These are phyloP conservation scores for Phytophthora vignae DNA, from an alignment of 352 stramenopile genomes.

Conservation along the genomic window DNA sequence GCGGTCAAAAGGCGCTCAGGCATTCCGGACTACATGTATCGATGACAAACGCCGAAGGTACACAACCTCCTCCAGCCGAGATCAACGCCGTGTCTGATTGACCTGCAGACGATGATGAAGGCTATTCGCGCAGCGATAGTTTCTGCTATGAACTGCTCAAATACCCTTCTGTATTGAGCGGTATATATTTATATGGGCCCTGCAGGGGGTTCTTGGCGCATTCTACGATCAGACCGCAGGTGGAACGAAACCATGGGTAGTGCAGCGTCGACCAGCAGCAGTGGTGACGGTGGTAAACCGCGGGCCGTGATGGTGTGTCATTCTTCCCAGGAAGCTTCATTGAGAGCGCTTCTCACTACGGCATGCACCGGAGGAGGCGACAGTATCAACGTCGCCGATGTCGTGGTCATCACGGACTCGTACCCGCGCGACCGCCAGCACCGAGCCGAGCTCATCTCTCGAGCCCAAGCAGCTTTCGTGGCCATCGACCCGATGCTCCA, in stretches of 20 bases:
- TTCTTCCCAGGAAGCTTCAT: slow-evolving; percentile 20
- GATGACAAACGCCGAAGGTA: too few species aligned
- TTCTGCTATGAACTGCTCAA: background rate
- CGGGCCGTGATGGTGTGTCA: slow-evolving; percentile 30
- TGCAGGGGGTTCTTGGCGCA: background rate
- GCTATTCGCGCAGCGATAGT: background rate
- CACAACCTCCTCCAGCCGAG: too few species aligned
- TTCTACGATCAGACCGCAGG: background rate
- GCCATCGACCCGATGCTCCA: slow-evolving; percentile 53
- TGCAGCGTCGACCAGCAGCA: slow-evolving; percentile 22
- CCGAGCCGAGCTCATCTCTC: slow-evolving; percentile 37
- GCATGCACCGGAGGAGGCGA: background rate
- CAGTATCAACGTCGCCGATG: slow-evolving; percentile 7
- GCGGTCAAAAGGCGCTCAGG: too few species aligned
- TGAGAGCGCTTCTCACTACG: slow-evolving; percentile 10
- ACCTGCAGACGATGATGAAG: too few species aligned
- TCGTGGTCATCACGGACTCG: slow-evolving; percentile 47
- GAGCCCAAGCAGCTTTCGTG: slow-evolving; percentile 43
- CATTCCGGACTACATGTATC: too few species aligned
- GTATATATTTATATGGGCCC: background rate
- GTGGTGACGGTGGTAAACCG: slow-evolving; percentile 8
- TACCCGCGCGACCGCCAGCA: slow-evolving; percentile 47
- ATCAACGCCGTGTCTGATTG: too few species aligned
- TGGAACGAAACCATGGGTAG: slow-evolving; percentile 16
- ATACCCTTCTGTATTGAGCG: background rate